Percentiles rank a stretch among this genome's conserved stretches.
phyloP scores from a whole-genome alignment of 768 basidiomycete species.

The Baorangia bicolor region DNA sequence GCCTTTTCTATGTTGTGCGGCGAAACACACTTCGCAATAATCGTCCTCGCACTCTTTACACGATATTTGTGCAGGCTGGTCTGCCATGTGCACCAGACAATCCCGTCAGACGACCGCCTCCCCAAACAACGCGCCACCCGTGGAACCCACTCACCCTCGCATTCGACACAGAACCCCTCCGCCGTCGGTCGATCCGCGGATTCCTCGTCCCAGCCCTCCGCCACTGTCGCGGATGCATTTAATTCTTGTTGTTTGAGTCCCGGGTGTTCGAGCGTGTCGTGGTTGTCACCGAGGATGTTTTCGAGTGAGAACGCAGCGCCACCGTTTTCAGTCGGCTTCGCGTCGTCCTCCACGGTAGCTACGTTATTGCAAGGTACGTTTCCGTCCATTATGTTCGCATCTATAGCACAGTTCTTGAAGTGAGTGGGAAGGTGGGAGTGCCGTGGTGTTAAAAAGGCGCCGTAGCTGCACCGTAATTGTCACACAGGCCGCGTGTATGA shows the following conservation, averaged over 20 bases:
- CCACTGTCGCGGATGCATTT: constrained; percentile 35
- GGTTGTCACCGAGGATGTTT: constrained; percentile 65
- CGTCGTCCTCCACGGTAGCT: constrained; percentile 10
- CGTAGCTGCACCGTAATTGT: constrained; percentile 7
- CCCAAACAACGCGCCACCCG: neutral
- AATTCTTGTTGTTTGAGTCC: constrained; percentile 31
- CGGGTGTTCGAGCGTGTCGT: constrained; percentile 62
- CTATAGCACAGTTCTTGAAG: neutral
- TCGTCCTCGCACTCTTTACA: constrained; percentile 72
- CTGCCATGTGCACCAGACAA: constrained; percentile 35
- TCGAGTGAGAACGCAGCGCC: constrained; percentile 53
- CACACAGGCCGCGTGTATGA: constrained; percentile 28
- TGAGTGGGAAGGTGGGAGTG: constrained; percentile 5
- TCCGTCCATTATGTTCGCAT: constrained; percentile 23
- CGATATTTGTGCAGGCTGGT: constrained; percentile 76
- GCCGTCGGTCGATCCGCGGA: constrained; percentile 40
- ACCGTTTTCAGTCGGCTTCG: constrained; percentile 3
- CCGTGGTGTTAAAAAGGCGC: constrained; percentile 14
- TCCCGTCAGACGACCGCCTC: neutral
- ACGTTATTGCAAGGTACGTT: constrained; percentile 16
- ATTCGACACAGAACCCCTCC: constrained; percentile 79
- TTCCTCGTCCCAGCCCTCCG: constrained; percentile 71
- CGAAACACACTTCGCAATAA: constrained; percentile 86
- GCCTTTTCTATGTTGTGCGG: constrained; percentile 82
- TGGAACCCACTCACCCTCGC: constrained; percentile 60